Conservation (phyloP, 176 grass and related monocot species). For the Areca catechu region DNA sequence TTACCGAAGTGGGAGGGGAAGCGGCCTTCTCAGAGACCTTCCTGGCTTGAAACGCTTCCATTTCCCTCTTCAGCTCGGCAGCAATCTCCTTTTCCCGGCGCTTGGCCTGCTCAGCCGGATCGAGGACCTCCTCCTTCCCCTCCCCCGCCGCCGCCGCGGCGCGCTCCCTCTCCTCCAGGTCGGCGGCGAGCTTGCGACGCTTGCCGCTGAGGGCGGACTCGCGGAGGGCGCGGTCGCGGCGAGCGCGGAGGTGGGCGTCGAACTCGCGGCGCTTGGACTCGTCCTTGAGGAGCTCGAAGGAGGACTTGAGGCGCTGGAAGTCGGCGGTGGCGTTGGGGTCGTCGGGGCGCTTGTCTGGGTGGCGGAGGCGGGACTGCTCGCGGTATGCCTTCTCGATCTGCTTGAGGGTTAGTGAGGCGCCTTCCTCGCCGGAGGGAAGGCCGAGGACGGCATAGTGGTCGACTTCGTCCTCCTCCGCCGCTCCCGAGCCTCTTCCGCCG, state of each 20-base stretch:
- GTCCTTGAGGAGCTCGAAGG: slow-evolving; percentile 3
- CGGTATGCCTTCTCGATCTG: slow-evolving; percentile 2
- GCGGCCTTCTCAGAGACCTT: slow-evolving; percentile 17
- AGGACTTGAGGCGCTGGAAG: slow-evolving; percentile 13
- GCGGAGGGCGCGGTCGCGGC: slow-evolving; percentile 29
- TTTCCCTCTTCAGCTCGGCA: slow-evolving; percentile 38
- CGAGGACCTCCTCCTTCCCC: background rate
- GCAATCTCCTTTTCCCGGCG: slow-evolving; percentile 32
- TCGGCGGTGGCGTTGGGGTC: slow-evolving; percentile 5
- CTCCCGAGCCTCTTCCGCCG: no score
- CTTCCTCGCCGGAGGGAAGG: slow-evolving; percentile 2
- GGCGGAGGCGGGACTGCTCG: background rate
- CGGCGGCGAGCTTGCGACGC: slow-evolving; percentile 50
- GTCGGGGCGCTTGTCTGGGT: slow-evolving; percentile 18
- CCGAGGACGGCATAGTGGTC: slow-evolving; percentile 12
- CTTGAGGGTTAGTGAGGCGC: background rate
- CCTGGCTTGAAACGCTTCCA: slow-evolving; percentile 27
- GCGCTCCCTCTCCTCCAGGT: slow-evolving; percentile 81
- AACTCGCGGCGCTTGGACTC: background rate
- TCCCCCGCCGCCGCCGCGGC: slow-evolving; percentile 17
- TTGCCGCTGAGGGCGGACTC: slow-evolving; percentile 33
- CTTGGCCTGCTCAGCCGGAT: slow-evolving; percentile 26
- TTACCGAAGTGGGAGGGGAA: slow-evolving; percentile 38
- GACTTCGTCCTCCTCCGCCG: background rate
- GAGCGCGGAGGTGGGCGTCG: background rate